phyloP scores from a whole-genome alignment of 805 yeast species.

The Scheffersomyces stipitis region DNA sequence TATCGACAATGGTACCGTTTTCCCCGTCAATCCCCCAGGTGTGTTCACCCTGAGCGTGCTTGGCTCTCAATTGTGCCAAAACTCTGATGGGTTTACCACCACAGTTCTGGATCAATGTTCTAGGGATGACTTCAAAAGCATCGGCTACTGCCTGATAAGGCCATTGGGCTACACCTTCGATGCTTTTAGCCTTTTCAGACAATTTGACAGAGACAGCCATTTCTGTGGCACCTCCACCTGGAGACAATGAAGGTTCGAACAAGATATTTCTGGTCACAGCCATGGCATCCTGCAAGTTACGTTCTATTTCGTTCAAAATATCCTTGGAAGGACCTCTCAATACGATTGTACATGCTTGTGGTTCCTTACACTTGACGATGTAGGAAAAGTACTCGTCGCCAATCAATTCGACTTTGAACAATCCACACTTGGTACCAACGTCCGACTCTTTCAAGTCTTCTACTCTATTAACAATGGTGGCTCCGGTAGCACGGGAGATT shows the following conservation, averaged over 20 bases:
- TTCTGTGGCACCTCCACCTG: slow-evolving; percentile 99
- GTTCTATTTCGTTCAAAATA: slow-evolving; percentile 91
- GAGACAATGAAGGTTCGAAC: slow-evolving; percentile 91
- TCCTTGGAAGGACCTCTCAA: slow-evolving; percentile 97
- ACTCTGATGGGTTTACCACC: slow-evolving; percentile 95
- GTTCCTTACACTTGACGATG: slow-evolving; percentile 75
- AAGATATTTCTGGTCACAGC: slow-evolving; percentile 94
- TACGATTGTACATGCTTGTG: slow-evolving; percentile 90
- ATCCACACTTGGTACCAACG: slow-evolving; percentile 84
- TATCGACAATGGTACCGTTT: slow-evolving; percentile 88
- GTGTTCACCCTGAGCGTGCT: slow-evolving; percentile 85
- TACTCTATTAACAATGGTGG: slow-evolving; percentile 91
- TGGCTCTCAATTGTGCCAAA: slow-evolving; percentile 88
- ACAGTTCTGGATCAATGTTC: slow-evolving; percentile 95
- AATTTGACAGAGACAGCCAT: slow-evolving; percentile 93
- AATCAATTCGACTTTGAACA: slow-evolving; percentile 88
- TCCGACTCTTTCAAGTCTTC: slow-evolving; percentile 93
- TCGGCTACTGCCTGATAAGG: slow-evolving; percentile 99
- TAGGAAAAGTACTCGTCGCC: slow-evolving; percentile 97
- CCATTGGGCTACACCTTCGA: slow-evolving; percentile 97
- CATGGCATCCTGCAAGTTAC: slow-evolving; percentile 98
- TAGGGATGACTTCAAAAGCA: slow-evolving; percentile 97
- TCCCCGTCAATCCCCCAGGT: slow-evolving; percentile 96
- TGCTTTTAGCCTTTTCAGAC: slow-evolving; percentile 84
- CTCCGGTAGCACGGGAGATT: slow-evolving; percentile 96